Conservation (phyloP, 768 basidiomycete genomes). For the Xerocomellus chrysenteron region DNA sequence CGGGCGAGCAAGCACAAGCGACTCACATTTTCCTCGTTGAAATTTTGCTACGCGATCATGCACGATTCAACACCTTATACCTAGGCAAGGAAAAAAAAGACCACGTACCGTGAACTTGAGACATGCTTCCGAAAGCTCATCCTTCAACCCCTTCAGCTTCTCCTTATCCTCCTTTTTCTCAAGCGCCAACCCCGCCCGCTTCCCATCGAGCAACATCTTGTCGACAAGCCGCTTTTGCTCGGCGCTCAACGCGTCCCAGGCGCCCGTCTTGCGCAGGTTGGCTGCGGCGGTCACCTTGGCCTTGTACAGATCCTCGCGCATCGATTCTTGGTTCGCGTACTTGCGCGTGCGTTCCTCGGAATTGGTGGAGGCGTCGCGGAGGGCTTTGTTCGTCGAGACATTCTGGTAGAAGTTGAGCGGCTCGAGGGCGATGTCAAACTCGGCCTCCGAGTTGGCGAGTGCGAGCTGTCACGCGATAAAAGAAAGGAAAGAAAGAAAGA, state of each 20-base stretch:
- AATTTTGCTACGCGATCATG: slow-evolving; percentile 64
- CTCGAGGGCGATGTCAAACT: slow-evolving; percentile 49
- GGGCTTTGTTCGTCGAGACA: slow-evolving; percentile 67
- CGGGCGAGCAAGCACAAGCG: not conserved
- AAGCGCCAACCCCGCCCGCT: slow-evolving; percentile 73
- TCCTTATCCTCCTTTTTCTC: slow-evolving; percentile 57
- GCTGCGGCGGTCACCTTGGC: slow-evolving; percentile 69
- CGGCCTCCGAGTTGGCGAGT: slow-evolving; percentile 59
- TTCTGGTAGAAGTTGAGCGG: slow-evolving; percentile 80
- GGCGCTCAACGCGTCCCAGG: slow-evolving; percentile 57
- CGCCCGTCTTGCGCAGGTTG: slow-evolving; percentile 61
- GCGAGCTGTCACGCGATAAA: slow-evolving; percentile 41
- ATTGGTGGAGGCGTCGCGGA: slow-evolving; percentile 79
- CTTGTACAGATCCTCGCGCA: slow-evolving; percentile 79
- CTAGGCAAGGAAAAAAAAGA: not conserved
- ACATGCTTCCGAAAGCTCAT: slow-evolving; percentile 72
- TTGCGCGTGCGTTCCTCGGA: slow-evolving; percentile 71
- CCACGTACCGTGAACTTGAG: slow-evolving; percentile 72
- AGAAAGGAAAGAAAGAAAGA: not conserved
- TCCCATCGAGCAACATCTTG: slow-evolving; percentile 77
- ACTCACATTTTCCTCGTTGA: slow-evolving; percentile 81
- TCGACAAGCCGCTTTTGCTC: slow-evolving; percentile 81
- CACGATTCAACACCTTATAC: not conserved
- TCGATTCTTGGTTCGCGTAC: slow-evolving; percentile 71
- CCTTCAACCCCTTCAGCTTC: slow-evolving; percentile 61